Conservation (phyloP, 2,329 filamentous ascomycete genomes). For the Alternaria brassicicola region DNA sequence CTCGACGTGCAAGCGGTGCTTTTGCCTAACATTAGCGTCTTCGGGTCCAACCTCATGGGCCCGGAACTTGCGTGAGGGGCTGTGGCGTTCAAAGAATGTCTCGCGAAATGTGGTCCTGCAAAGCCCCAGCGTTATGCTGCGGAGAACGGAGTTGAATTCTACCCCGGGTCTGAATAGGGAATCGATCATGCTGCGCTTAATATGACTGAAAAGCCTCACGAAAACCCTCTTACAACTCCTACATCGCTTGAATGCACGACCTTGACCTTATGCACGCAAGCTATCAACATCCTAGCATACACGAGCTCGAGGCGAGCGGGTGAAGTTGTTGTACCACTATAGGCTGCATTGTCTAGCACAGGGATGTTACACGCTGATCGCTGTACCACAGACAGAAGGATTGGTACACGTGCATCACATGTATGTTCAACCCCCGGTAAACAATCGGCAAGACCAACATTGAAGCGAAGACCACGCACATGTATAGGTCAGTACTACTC, state of each 20-base stretch:
- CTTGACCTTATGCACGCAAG: background rate
- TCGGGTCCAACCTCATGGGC: background rate
- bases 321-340: background rate
- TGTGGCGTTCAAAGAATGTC: background rate
- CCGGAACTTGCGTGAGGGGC: background rate
- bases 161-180: background rate
- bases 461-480: background rate
- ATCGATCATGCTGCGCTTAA: background rate
- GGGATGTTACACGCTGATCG: background rate
- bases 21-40: constrained; percentile 4
- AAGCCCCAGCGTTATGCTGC: background rate
- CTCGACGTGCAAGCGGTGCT: background rate
- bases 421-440: background rate
- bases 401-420: background rate
- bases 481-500: background rate
- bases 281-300: constrained; percentile 1
- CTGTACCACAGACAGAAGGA: background rate
- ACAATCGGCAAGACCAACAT: background rate
- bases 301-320: background rate
- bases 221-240: background rate
- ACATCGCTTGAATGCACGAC: background rate
- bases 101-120: background rate
- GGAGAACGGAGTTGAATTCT: background rate
- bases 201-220: background rate
- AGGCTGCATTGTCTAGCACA: background rate